Conservation (phyloP, 75 land plant genomes). For the Cupressus sempervirens region DNA sequence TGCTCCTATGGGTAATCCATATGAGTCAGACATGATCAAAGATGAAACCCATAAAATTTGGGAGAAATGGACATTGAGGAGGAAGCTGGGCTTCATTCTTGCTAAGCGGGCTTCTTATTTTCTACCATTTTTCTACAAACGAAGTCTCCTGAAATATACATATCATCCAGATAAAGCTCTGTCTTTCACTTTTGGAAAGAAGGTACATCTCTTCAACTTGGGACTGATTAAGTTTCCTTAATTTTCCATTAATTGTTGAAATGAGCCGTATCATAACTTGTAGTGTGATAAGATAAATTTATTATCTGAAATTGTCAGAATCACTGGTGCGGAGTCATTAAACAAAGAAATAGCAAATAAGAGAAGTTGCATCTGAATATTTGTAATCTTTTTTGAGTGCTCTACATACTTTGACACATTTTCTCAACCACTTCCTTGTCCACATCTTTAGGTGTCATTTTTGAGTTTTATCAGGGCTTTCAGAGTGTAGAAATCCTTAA, state of each 20-base stretch:
- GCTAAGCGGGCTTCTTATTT: constrained; percentile 73
- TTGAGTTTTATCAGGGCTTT: neutral
- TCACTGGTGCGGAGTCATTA: neutral
- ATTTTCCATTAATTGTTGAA: neutral
- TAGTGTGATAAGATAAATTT: neutral
- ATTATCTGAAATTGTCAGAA: neutral
- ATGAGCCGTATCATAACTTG: neutral
- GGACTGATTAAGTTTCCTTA: neutral
- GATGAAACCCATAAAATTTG: constrained; percentile 59
- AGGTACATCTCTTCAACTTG: constrained; percentile 31
- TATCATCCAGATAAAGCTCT: constrained; percentile 45
- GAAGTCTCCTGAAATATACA: constrained; percentile 55
- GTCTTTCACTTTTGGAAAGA: constrained; percentile 42
- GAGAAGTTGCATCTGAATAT: neutral
- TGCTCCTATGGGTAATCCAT: constrained; percentile 83
- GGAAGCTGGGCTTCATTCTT: constrained; percentile 49
- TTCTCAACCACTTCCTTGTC: neutral
- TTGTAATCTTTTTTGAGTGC: neutral
- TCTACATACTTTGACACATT: neutral
- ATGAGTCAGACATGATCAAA: constrained; percentile 70
- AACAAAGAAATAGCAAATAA: neutral
- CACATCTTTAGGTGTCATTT: neutral
- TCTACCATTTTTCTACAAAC: constrained; percentile 53
- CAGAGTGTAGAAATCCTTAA: neutral
- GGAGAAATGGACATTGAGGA: constrained; percentile 50